Base-by-base conservation (phyloP, 441 rosid genomes). In the Gossypium davidsonii region DNA sequence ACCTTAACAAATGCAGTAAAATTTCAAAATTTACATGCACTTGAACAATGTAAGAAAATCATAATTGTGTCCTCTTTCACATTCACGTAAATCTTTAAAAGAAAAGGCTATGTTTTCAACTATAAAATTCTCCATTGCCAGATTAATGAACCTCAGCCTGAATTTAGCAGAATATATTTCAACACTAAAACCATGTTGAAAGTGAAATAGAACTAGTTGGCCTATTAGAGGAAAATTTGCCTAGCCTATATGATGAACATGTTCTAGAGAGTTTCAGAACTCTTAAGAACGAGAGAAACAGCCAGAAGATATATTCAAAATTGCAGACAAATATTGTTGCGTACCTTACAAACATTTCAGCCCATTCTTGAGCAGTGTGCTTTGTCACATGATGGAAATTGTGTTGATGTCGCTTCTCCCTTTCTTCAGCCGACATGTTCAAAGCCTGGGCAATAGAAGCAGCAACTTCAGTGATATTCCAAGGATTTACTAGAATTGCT, bases 381-480 rank as follows among this genome's bases (percentile, higher is more conserved):
- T 76, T 83, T 52, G 85, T 87, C 64, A 96, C 97, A 73, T 96
- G 99, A 10, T 0, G 18, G 82, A 85, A 96, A 71, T 91, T 96
- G 77, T 90, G 97, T 6, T 49, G 70, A 82, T 96, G 98, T 66
- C 99, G 89, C 80, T 91, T 93, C 84, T 93, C 98, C 80, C 99
- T 85, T 72, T 90, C 90, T 75, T 93, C 92, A 57, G 94, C 77
- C 48, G 85, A 59, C 99, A 96, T 93, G 23, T 88, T 79, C 74
- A 96, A 65, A 52, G 99, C 99, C 76, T 87, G 93, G 31, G 83
- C 91, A 78, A 96, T 96, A 66, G 99, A 91, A 69, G 86, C 86
- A 58, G 99, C 99, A 75, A 96, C 99, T 87, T 96, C 99, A 44
- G 97, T 96, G 67, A 96, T 93, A 86, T 96, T 96, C 99, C 99